These are phyloP conservation scores for Trichosporon sp. DNA, from an alignment of 1,284 basidiomycete species.

Conservation along the genomic window DNA sequence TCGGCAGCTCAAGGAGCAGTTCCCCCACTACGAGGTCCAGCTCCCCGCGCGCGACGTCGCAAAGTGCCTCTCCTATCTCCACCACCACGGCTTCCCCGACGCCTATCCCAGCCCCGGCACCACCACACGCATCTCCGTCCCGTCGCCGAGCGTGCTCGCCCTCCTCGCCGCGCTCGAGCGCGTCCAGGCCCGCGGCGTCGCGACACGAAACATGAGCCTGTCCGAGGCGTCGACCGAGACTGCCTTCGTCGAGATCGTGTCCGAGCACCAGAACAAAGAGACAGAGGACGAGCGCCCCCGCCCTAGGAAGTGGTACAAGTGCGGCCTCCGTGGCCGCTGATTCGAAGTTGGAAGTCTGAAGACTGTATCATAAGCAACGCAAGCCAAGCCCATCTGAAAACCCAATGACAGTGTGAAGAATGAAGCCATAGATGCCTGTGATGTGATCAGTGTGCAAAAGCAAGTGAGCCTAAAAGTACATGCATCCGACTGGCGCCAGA, in stretches of 20 bases:
- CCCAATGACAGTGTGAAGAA: neutral
- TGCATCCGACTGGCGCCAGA: neutral
- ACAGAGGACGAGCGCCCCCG: neutral
- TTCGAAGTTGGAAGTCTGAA: neutral
- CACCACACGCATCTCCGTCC: constrained; percentile 26
- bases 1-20: constrained; percentile 59
- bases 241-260: neutral
- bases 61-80: constrained; percentile 60
- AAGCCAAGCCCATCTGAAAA: neutral
- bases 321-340: neutral
- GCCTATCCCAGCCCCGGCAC: constrained; percentile 24
- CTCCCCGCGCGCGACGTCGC: constrained; percentile 61
- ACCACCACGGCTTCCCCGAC: constrained; percentile 59
- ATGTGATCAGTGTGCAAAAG: neutral
- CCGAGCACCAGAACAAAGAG: neutral
- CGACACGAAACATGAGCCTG: neutral
- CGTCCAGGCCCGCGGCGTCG: constrained; percentile 11
- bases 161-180: constrained; percentile 23
- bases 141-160: neutral
- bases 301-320: neutral
- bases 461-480: neutral
- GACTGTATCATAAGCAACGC: neutral
- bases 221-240: neutral
- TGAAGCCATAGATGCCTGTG: neutral
- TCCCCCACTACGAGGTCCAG: constrained; percentile 72